phyloP scores from a whole-genome alignment of 768 basidiomycete species.

The Tricholoma saponaceum region DNA sequence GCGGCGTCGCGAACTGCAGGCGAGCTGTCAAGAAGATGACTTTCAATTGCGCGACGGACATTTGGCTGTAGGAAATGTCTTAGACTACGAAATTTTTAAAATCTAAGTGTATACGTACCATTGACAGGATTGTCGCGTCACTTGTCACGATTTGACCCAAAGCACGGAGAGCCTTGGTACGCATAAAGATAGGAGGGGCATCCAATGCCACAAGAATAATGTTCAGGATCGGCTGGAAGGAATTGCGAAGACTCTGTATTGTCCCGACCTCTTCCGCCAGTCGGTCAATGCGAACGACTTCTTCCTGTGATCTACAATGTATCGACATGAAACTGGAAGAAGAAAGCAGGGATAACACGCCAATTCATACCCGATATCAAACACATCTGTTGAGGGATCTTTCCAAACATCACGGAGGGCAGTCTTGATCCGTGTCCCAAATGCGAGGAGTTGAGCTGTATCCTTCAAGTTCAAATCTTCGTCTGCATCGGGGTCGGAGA shows the following conservation, averaged over 20 bases:
- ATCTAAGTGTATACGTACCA: slow-evolving; percentile 42
- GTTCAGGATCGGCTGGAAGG: slow-evolving; percentile 80
- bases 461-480: slow-evolving; percentile 44
- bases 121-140: slow-evolving; percentile 77
- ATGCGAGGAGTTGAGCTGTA: slow-evolving; percentile 33
- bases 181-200: slow-evolving; percentile 84
- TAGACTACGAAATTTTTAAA: not conserved
- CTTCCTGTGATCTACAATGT: slow-evolving; percentile 59
- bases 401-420: slow-evolving; percentile 76
- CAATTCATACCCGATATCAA: slow-evolving; percentile 67
- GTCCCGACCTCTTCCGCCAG: slow-evolving; percentile 75
- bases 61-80: slow-evolving; percentile 43
- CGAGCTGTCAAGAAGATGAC: slow-evolving; percentile 86
- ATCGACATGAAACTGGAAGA: not conserved
- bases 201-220: slow-evolving; percentile 78
- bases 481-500: slow-evolving; percentile 42
- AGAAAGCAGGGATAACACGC: not conserved
- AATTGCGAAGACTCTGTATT: slow-evolving; percentile 69
- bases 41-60: slow-evolving; percentile 85
- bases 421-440: slow-evolving; percentile 55
- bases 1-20: slow-evolving; percentile 96
- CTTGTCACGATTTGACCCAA: slow-evolving; percentile 87
- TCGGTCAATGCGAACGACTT: slow-evolving; percentile 61
- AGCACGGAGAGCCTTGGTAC: slow-evolving; percentile 90
- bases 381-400: slow-evolving; percentile 64